Evolutionary conservation across 1,139 yeast species (phyloP), one percentile per base, ranked within the genome.

Genomic region (Hanseniaspora gamundiae): DNA sequence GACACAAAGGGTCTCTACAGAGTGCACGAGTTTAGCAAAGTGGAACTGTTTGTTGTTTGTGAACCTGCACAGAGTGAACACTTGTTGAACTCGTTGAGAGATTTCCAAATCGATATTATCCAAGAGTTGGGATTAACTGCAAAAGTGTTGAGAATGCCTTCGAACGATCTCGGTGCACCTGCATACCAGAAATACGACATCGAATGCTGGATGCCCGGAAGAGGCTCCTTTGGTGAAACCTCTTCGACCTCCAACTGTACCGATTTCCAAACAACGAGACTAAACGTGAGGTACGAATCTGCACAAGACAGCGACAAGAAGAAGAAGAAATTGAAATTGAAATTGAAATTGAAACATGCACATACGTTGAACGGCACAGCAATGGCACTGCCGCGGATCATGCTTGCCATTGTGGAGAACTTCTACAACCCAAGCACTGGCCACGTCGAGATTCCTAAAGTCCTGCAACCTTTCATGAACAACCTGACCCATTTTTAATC

Each of bases 201-300:
- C 45, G 99, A 93, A 61, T 95, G 93, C 0, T 86, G 95, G 91
- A 91, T 93, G 96, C 98, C 97, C 0, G 97, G 98, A 2, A 74
- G 96, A 54, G 86, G 86, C 2, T 64, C 66, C 2, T 93, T 94
- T 86, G 99, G 99, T 2, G 99, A 93, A 57, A 70, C 91, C 30
- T 80, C 95, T 1, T 85, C 95, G 38, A 70, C 93, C 2, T 87
- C 97, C 1, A 91, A 88, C 57, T 93, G 99, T 61, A 76, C 88
- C 2, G 97, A 88, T 53, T 93, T 76, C 60, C 99, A 93, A 62
- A 67, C 95, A 8, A 71, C 95, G 60, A 71, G 98, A 52, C 69
- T 91, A 53, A 79, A 82, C 38, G 80, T 93, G 10, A 75, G 74
- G 46, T 76, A 30, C 14, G 35, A 7, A 30, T 16, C 9, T 16